These are phyloP conservation scores for Penicillium steckii DNA, from an alignment of 495 filamentous ascomycete genomes.

Conservation along the genomic window DNA sequence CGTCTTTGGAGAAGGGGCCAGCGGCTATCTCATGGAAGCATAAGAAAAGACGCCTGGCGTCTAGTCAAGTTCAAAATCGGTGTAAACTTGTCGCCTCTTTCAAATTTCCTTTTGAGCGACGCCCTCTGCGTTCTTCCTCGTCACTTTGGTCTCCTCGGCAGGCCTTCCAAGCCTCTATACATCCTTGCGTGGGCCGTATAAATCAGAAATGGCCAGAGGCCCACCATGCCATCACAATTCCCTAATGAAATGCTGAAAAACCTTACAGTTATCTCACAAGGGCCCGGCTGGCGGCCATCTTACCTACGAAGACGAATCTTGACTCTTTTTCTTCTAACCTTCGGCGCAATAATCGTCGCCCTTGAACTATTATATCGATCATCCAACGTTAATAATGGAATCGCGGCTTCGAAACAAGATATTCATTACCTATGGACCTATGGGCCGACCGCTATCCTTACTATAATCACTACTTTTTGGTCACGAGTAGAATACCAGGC, in stretches of 20 bases:
- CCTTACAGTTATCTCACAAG: not conserved
- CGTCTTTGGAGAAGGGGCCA: not conserved
- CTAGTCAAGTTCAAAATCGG: not conserved
- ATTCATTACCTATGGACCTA: constrained; percentile 31
- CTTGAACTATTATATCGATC: constrained; percentile 10
- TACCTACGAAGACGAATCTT: constrained; percentile 9
- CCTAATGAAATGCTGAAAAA: not conserved
- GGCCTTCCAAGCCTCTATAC: not conserved
- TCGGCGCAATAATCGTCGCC: not conserved
- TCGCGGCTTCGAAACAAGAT: constrained; percentile 10
- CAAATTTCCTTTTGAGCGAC: not conserved
- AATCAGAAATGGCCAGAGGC: not conserved
- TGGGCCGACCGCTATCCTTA: constrained; percentile 32
- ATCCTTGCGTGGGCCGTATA: not conserved
- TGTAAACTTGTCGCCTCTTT: not conserved
- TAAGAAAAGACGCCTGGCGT: not conserved
- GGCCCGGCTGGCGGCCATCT: constrained; percentile 1
- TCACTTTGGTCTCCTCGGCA: not conserved
- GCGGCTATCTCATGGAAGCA: not conserved
- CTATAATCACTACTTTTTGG: constrained; percentile 24
- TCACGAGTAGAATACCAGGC: constrained; percentile 24
- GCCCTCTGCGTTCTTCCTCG: not conserved
- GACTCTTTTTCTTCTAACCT: not conserved
- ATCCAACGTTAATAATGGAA: constrained; percentile 15
- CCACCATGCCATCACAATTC: not conserved